Base-by-base conservation (phyloP, 495 filamentous ascomycete genomes). In the Chlorociboria aeruginascens region DNA sequence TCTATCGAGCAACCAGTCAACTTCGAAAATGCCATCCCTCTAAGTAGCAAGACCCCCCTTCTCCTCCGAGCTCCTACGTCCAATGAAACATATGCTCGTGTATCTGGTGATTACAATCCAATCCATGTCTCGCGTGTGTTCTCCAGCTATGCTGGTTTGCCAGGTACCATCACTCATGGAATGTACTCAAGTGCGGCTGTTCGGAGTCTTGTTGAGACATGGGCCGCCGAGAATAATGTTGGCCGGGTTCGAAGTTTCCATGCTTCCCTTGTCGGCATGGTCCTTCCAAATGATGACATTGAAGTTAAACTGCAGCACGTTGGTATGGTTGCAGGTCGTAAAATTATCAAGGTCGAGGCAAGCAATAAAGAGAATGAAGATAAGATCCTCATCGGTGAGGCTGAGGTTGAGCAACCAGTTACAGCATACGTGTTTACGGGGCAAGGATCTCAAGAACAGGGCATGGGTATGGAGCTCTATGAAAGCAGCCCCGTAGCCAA, bases 391-490 rank as follows among this genome's bases (percentile, higher is more conserved):
- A 65, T 90, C 29, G 92, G 88, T 52, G 93, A 97, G 68, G 93
- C 93, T 13, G 92, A 99, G 63, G 89, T 99, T 48, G 92, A 99
- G 65, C 92, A 99, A 60, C 93, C 93, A n/a, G 85, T 90, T 16
- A 89, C 89, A 16, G 78, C 89, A 7, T 99, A 99, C 55, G 87
- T 99, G 52, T 99, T 99, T 68, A 99, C 92, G 43, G 92, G 92
- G 32, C 92, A 99, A 63, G 92, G 92, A 41, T 93, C 86, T 32
- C 92, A 99, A 64, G 92, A 97, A 64, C 93, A 97, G 63, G 92
- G 92, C 42, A 99, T 99, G 92, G 92, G 92, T 66, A 99, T 99
- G 92, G 92, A 96, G 63, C 77, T 99, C 32, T 99, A 99, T 58
- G 82, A 68, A 49, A 90, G 80, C 69, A 96, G 90, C 60, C 72